Evolutionary conservation across 2,329 filamentous ascomycete species (phyloP).

Genomic region (Phaeosphaeriaceae sp.): DNA sequence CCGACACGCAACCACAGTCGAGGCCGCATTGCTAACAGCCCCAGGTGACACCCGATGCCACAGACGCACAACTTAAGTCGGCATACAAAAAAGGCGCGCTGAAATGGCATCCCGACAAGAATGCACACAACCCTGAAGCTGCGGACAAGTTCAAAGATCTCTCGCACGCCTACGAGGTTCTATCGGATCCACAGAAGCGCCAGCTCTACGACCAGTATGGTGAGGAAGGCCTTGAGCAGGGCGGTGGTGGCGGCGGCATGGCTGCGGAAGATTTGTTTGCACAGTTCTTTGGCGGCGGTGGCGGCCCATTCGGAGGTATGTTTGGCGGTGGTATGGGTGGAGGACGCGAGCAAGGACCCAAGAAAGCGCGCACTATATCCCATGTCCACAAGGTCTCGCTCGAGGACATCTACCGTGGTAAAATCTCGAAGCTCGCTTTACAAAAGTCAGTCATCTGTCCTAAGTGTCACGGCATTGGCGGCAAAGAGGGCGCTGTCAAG

Average conservation of each 20-base stretch:
- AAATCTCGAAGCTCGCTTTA: constrained; percentile 94
- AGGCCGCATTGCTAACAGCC: constrained; percentile 18
- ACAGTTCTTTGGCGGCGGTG: constrained; percentile 84
- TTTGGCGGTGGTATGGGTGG: constrained; percentile 63
- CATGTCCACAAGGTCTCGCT: constrained; percentile 98
- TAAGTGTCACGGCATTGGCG: constrained; percentile 91
- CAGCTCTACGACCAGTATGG: constrained; percentile 95
- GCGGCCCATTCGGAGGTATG: constrained; percentile 71
- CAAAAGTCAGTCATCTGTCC: constrained; percentile 98
- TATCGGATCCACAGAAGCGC: constrained; percentile 92
- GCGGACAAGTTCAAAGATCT: constrained; percentile 99
- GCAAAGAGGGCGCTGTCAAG: constrained; percentile 97
- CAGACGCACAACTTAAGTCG: constrained; percentile 88
- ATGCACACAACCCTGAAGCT: constrained; percentile 88
- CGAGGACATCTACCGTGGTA: constrained; percentile 97
- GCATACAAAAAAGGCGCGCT: constrained; percentile 84
- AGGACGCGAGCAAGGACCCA: constrained; percentile 80
- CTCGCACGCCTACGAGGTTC: constrained; percentile 92
- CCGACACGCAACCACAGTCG: constrained; percentile 35
- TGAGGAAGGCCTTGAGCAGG: constrained; percentile 89
- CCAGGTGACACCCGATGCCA: constrained; percentile 78
- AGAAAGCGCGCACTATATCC: constrained; percentile 93
- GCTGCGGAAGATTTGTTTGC: constrained; percentile 95
- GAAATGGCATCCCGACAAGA: constrained; percentile 94
- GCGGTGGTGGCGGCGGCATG: constrained; percentile 84